A percentile compares a stretch with the other conserved stretches of the same genome.
Conservation (phyloP, 2,329 filamentous ascomycete species). For the Xylaria sp. region DNA sequence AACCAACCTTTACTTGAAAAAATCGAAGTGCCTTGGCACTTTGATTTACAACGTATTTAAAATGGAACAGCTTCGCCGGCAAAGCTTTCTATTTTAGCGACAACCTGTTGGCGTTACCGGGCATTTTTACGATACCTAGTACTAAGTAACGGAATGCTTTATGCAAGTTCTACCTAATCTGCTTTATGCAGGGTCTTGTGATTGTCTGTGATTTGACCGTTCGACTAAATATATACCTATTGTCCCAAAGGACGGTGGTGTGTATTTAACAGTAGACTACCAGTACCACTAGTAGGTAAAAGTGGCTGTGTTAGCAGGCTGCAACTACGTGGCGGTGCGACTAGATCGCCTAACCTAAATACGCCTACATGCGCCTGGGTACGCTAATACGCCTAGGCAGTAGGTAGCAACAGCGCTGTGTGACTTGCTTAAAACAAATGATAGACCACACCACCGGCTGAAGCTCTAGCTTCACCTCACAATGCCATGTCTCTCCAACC, state of each 20-base stretch:
- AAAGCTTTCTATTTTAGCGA: not conserved
- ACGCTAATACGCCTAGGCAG: too few relatives aligned
- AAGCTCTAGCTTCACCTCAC: not conserved
- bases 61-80: not conserved
- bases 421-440: not conserved
- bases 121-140: too few relatives aligned
- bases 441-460: not conserved
- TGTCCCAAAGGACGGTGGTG: too few relatives aligned
- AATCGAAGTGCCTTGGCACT: not conserved
- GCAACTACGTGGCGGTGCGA: not conserved
- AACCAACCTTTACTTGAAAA: not conserved
- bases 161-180: too few relatives aligned
- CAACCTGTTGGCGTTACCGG: not conserved
- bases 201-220: too few relatives aligned
- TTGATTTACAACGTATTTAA: not conserved
- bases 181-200: too few relatives aligned
- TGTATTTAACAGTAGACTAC: too few relatives aligned
- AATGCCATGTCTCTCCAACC: constrained; percentile 47
- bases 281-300: too few relatives aligned
- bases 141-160: too few relatives aligned
- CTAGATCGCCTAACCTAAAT: not conserved
- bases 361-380: too few relatives aligned
- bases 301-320: not conserved
- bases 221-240: too few relatives aligned
- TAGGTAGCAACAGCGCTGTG: not conserved